Conservation (phyloP, 768 basidiomycete species). For the Calocybe cyanea region DNA sequence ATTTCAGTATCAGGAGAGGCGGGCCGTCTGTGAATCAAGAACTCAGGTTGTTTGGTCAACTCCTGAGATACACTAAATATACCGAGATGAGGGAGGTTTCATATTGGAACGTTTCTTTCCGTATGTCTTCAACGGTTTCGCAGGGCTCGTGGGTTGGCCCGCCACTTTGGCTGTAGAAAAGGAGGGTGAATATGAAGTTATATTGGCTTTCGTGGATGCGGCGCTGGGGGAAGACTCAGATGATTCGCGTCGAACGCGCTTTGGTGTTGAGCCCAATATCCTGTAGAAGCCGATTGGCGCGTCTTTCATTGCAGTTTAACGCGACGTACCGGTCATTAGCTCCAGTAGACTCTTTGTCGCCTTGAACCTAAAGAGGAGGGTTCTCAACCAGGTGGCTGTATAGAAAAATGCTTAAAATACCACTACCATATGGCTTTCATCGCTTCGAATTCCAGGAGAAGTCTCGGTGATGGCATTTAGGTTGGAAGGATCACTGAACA, state of each 20-base stretch:
- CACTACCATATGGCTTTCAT: too few species aligned
- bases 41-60: neutral
- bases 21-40: constrained; percentile 16
- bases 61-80: neutral
- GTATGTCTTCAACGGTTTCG: constrained; percentile 13
- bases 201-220: constrained; percentile 19
- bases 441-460: too few species aligned
- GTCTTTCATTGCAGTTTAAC: neutral
- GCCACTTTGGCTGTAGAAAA: constrained; percentile 30
- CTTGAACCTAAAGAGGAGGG: constrained; percentile 16
- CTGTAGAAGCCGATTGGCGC: constrained; percentile 11
- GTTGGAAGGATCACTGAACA: constrained; percentile 13
- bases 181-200: constrained; percentile 19
- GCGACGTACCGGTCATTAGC: constrained; percentile 21
- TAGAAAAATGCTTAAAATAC: too few species aligned
- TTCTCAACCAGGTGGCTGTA: neutral
- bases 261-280: constrained; percentile 24
- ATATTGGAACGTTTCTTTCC: constrained; percentile 18
- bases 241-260: constrained; percentile 19
- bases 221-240: constrained; percentile 14
- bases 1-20: constrained; percentile 34
- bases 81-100: constrained; percentile 26
- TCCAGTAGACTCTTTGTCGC: constrained; percentile 19
- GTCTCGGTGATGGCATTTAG: constrained; percentile 3
- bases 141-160: constrained; percentile 16